These are phyloP conservation scores for Gossypium australe DNA, from an alignment of 345 rosid species.

Conservation along the genomic window DNA sequence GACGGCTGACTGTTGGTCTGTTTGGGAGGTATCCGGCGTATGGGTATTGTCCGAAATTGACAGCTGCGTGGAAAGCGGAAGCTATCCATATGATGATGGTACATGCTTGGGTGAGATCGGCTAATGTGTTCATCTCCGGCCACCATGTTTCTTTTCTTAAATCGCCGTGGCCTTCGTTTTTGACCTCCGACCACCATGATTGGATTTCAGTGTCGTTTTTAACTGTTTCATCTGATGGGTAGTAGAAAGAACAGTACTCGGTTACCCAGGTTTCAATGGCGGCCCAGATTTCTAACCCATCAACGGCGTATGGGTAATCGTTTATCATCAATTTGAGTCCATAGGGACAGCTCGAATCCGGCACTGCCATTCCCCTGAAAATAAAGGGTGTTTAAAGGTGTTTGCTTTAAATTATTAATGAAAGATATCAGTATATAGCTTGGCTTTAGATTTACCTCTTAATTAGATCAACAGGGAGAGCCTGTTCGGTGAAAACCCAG, in stretches of 20 bases:
- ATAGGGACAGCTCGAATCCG: conserved; percentile 36
- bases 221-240: conserved; percentile 48
- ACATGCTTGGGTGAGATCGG: conserved; percentile 63
- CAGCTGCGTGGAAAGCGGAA: conserved; percentile 94
- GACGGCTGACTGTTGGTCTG: conserved; percentile 80
- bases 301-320: conserved; percentile 88
- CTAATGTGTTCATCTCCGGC: conserved; percentile 52
- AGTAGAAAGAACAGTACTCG: conserved; percentile 73
- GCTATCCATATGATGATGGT: conserved; percentile 84
- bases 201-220: conserved; percentile 66
- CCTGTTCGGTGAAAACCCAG: conserved; percentile 78
- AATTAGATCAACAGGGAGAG: conserved; percentile 76
- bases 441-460: conserved; percentile 42
- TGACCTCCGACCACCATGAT: conserved; percentile 84
- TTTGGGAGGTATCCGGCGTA: conserved; percentile 92
- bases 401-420: neutral
- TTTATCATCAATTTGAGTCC: conserved; percentile 67
- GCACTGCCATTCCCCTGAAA: conserved; percentile 69
- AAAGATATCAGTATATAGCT: too few species aligned
- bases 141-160: conserved; percentile 67
- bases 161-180: conserved; percentile 75
- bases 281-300: conserved; percentile 88
- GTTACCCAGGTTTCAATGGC: conserved; percentile 79
- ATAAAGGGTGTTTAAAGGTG: neutral
- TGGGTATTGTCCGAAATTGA: conserved; percentile 92